These are phyloP conservation scores for Diplogelasinospora grovesii DNA, from an alignment of 495 filamentous ascomycete species.

Conservation along the genomic window DNA sequence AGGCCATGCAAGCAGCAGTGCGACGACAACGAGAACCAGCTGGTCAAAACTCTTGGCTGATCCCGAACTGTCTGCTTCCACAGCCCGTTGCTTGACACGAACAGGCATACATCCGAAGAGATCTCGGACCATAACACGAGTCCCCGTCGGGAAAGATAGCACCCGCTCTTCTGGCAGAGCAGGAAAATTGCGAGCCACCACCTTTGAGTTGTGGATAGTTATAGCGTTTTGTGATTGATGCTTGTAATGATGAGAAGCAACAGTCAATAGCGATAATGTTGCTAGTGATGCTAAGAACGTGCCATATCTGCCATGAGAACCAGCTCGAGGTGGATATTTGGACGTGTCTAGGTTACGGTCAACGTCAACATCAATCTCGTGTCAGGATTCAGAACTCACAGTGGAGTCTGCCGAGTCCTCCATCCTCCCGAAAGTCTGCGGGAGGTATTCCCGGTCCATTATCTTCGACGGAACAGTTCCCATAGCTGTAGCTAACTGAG, in stretches of 20 bases:
- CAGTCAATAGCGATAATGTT: conserved; percentile 66
- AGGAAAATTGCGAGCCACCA: conserved; percentile 61
- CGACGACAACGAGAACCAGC: conserved; percentile 52
- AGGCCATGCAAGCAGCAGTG: conserved; percentile 62
- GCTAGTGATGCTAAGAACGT: conserved; percentile 72
- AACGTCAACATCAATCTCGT: background rate
- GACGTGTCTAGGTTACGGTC: conserved; percentile 60
- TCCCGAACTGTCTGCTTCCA: conserved; percentile 49
- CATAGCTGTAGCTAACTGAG: conserved; percentile 66
- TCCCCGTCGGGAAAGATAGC: conserved; percentile 57
- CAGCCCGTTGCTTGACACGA: conserved; percentile 73
- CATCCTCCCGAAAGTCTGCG: conserved; percentile 58
- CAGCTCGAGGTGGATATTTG: conserved; percentile 46
- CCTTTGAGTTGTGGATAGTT: conserved; percentile 61
- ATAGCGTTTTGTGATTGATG: conserved; percentile 63
- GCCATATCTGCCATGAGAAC: conserved; percentile 62
- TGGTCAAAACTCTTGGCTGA: conserved; percentile 56
- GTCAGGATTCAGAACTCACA: conserved; percentile 40
- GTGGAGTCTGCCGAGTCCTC: conserved; percentile 69
- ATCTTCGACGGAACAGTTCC: conserved; percentile 80
- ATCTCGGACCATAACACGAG: conserved; percentile 71
- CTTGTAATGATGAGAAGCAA: conserved; percentile 66
- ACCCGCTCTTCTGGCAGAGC: conserved; percentile 56
- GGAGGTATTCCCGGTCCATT: conserved; percentile 76
- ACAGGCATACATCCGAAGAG: conserved; percentile 96